Percentiles rank a stretch among this genome's conserved stretches.
phyloP scores from a whole-genome alignment of 352 stramenopile species.

The Phytopythium sindhum region DNA sequence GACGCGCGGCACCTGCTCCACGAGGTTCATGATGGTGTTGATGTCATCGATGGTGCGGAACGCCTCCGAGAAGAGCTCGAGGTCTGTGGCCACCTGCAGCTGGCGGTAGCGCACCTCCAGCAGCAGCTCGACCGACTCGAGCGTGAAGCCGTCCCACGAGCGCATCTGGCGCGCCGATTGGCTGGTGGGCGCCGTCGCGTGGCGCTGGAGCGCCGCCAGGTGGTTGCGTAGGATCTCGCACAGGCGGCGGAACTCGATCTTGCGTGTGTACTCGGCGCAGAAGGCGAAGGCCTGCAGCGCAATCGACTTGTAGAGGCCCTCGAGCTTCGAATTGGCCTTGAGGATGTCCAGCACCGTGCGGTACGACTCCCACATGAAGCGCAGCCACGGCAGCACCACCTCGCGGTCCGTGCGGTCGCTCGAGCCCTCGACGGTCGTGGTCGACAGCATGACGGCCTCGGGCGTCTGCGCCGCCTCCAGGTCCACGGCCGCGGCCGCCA shows the following conservation, averaged over 20 bases:
- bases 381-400: slow-evolving; percentile 89
- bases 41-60: slow-evolving; percentile 99
- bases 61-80: slow-evolving; percentile 97
- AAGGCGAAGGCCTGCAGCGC: slow-evolving; percentile 84
- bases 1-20: slow-evolving; percentile 88
- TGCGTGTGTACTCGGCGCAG: slow-evolving; percentile 84
- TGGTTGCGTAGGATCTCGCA: slow-evolving; percentile 98
- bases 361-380: slow-evolving; percentile 99
- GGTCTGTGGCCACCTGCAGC: slow-evolving; percentile 92
- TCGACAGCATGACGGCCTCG: slow-evolving; percentile 95
- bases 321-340: slow-evolving; percentile 94
- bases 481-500: slow-evolving; percentile 81
- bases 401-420: slow-evolving; percentile 95
- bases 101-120: slow-evolving; percentile 97
- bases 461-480: slow-evolving; percentile 93
- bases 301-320: slow-evolving; percentile 73
- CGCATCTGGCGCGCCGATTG: slow-evolving; percentile 85
- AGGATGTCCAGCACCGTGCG: slow-evolving; percentile 97
- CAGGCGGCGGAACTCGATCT: slow-evolving; percentile 95
- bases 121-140: slow-evolving; percentile 94
- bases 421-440: slow-evolving; percentile 94
- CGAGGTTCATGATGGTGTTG: slow-evolving; percentile 94
- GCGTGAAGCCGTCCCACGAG: slow-evolving; percentile 95
- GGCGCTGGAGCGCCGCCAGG: slow-evolving; percentile 93
- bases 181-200: slow-evolving; percentile 65